These are phyloP conservation scores for Amylocarpus encephaloides DNA, from an alignment of 2,329 filamentous ascomycete genomes.

Conservation along the genomic window DNA sequence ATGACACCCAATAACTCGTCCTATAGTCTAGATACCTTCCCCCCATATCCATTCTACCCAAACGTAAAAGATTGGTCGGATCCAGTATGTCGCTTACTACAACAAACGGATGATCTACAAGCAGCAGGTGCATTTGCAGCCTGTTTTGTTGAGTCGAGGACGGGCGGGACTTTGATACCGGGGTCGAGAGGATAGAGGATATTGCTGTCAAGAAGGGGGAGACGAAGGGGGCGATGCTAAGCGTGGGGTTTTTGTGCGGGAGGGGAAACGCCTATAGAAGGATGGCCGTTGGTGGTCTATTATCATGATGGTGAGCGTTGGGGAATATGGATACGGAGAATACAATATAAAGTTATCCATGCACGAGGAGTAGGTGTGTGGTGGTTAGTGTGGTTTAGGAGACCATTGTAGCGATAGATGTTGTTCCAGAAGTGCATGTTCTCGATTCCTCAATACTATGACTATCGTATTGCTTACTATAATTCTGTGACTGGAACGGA, in stretches of 20 bases:
- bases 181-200: conserved; percentile 36
- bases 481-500: too few relatives aligned
- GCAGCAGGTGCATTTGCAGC: conserved; percentile 47
- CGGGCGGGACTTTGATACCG: conserved; percentile 45
- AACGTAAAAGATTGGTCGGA: conserved; percentile 22
- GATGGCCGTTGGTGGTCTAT: conserved; percentile 46
- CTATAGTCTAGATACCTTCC: conserved; percentile 9
- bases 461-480: too few relatives aligned
- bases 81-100: conserved; percentile 25
- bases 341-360: conserved; percentile 48
- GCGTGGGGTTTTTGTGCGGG: conserved; percentile 46
- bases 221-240: conserved; percentile 39
- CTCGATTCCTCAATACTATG: too few relatives aligned
- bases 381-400: conserved; percentile 49
- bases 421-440: too few relatives aligned
- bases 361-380: conserved; percentile 42
- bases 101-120: conserved; percentile 23
- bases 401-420: too few relatives aligned
- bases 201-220: conserved; percentile 31
- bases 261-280: conserved; percentile 34
- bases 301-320: conserved; percentile 53
- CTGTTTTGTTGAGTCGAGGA: conserved; percentile 45
- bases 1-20: conserved; percentile 6
- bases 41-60: conserved; percentile 26
- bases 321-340: conserved; percentile 54